phyloP scores from a whole-genome alignment of 2,329 filamentous ascomycete genomes.

The Penicillium nordicum region DNA sequence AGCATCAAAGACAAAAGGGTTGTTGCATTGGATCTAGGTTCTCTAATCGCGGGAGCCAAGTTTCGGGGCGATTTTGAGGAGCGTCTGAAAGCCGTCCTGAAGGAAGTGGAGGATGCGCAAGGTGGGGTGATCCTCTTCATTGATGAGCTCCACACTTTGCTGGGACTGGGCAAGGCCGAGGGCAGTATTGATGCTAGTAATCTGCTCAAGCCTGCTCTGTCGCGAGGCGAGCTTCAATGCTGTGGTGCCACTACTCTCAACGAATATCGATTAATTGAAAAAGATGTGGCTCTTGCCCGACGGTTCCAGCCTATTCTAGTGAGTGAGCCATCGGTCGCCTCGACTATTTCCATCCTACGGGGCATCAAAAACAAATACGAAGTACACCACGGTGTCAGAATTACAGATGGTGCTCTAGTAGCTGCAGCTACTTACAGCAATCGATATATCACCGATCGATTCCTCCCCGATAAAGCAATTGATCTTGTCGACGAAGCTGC shows the following conservation, averaged over 20 bases:
- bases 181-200: conserved; percentile 97
- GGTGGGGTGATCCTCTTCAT: conserved; percentile 92
- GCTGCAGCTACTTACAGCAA: conserved; percentile 90
- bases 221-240: conserved; percentile 87
- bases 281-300: conserved; percentile 87
- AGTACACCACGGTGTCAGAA: conserved; percentile 92
- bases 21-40: conserved; percentile 80
- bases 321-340: conserved; percentile 84
- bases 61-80: conserved; percentile 97
- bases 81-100: conserved; percentile 81
- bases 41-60: conserved; percentile 91
- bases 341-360: conserved; percentile 90
- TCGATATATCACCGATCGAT: conserved; percentile 93
- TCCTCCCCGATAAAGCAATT: conserved; percentile 94
- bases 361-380: conserved; percentile 98
- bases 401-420: conserved; percentile 87
- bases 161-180: conserved; percentile 91
- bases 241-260: conserved; percentile 90
- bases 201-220: conserved; percentile 87
- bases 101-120: conserved; percentile 83
- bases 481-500: conserved; percentile 95
- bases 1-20: conserved; percentile 94
- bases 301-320: conserved; percentile 93
- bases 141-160: conserved; percentile 86
- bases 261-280: conserved; percentile 91